Conservation (phyloP, 495 filamentous ascomycete species). For the Lepraria neglecta region DNA sequence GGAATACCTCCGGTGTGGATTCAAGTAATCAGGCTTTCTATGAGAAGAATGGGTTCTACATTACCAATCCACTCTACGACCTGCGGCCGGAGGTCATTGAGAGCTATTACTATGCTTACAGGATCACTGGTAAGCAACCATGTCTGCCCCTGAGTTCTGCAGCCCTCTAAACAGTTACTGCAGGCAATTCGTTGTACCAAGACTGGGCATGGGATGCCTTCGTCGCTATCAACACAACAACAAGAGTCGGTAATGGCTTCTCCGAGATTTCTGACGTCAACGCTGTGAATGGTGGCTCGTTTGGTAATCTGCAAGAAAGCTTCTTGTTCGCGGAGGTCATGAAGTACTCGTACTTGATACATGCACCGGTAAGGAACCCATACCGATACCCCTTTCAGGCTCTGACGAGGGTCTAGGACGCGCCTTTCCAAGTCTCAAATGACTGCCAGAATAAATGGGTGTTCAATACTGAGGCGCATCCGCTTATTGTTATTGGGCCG, state of each 20-base stretch:
- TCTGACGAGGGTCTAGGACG: slow-evolving; percentile 39
- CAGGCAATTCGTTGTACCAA: slow-evolving; percentile 51
- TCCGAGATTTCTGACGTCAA: slow-evolving; percentile 41
- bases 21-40: slow-evolving; percentile 52
- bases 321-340: slow-evolving; percentile 88
- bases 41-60: slow-evolving; percentile 63
- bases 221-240: slow-evolving; percentile 58
- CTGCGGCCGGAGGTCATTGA: slow-evolving; percentile 83
- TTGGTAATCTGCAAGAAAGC: slow-evolving; percentile 71
- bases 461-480: slow-evolving; percentile 83
- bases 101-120: slow-evolving; percentile 82
- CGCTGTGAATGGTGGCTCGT: slow-evolving; percentile 69
- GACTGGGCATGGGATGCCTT: slow-evolving; percentile 87
- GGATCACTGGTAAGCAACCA: slow-evolving; percentile 59
- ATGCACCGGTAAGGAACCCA: slow-evolving; percentile 35
- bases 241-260: slow-evolving; percentile 60
- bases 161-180: background rate
- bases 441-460: slow-evolving; percentile 58
- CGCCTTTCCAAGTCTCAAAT: slow-evolving; percentile 59
- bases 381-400: background rate
- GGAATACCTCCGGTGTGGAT: slow-evolving; percentile 52
- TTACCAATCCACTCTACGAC: slow-evolving; percentile 54
- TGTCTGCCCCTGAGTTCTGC: slow-evolving; percentile 27
- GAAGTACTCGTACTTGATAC: slow-evolving; percentile 76
- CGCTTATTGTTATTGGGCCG: slow-evolving; percentile 48